Conservation (phyloP, 805 yeast species). For the Lipomyces sp. region DNA sequence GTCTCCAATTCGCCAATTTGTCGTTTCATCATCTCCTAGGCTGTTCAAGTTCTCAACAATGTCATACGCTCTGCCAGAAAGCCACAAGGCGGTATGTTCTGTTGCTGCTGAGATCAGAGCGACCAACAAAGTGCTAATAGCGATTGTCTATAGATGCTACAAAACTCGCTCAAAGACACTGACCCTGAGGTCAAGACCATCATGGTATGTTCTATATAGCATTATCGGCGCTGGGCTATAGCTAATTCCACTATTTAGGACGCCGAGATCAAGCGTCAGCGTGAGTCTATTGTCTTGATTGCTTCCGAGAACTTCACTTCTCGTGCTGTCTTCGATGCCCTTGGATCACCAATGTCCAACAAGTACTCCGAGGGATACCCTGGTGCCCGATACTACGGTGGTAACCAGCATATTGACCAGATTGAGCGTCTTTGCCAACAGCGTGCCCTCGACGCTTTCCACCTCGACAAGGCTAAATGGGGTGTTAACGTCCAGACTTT, state of each 20-base stretch:
- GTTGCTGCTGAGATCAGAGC: neutral
- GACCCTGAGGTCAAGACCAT: constrained; percentile 52
- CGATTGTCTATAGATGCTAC: constrained; percentile 38
- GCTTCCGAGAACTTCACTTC: constrained; percentile 98
- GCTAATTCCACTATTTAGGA: constrained; percentile 27
- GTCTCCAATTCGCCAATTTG: neutral
- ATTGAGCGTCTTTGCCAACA: constrained; percentile 91
- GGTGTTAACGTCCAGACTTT: constrained; percentile 97
- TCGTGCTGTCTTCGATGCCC: constrained; percentile 91
- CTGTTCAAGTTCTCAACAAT: constrained; percentile 12
- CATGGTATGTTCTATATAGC: constrained; percentile 36
- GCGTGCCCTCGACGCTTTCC: constrained; percentile 91
- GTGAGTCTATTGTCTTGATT: constrained; percentile 88
- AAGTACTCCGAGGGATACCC: constrained; percentile 99
- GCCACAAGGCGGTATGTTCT: constrained; percentile 33
- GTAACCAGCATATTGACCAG: constrained; percentile 94
- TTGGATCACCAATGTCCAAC: constrained; percentile 98
- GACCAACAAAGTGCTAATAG: neutral
- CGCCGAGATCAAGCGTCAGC: constrained; percentile 89
- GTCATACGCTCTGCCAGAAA: constrained; percentile 37
- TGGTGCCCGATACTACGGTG: constrained; percentile 98
- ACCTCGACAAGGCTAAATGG: constrained; percentile 81
- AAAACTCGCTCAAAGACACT: constrained; percentile 41
- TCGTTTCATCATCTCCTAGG: neutral
- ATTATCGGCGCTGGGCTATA: neutral